phyloP scores from a whole-genome alignment of 2,329 filamentous ascomycete genomes.

The Chaetoscypha palmicola region DNA sequence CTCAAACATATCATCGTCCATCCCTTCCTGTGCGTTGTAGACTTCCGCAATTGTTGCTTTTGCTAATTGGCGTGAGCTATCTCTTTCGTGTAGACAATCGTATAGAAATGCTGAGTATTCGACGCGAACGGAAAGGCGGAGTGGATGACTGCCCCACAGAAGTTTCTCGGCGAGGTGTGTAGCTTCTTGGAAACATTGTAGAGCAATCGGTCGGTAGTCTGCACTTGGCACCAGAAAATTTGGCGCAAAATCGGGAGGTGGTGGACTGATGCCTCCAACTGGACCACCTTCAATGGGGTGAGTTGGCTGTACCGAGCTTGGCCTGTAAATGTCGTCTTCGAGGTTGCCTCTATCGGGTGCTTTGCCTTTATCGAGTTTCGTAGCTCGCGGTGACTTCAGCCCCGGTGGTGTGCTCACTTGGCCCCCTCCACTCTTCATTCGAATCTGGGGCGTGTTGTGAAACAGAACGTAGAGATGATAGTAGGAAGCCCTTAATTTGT shows the following conservation, averaged over 20 bases:
- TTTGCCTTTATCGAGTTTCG: constrained; percentile 29
- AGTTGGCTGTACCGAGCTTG: constrained; percentile 29
- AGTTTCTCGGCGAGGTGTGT: constrained; percentile 65
- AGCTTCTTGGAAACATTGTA: constrained; percentile 73
- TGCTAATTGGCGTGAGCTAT: constrained; percentile 68
- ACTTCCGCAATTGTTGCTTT: constrained; percentile 82
- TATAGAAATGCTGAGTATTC: constrained; percentile 92
- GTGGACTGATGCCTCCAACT: constrained; percentile 39
- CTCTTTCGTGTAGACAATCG: constrained; percentile 80
- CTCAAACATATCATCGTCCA: constrained; percentile 92
- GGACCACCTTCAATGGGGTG: constrained; percentile 36
- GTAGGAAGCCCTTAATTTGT: constrained; percentile 89
- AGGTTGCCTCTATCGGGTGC: constrained; percentile 21
- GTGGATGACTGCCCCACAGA: constrained; percentile 80
- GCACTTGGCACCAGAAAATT: constrained; percentile 73
- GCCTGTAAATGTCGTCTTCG: constrained; percentile 18
- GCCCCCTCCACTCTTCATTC: constrained; percentile 17
- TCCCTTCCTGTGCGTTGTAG: constrained; percentile 82
- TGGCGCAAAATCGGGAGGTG: constrained; percentile 40
- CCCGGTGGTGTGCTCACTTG: constrained; percentile 35
- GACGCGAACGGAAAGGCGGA: constrained; percentile 82
- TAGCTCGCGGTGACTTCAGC: constrained; percentile 24
- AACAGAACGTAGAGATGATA: constrained; percentile 97
- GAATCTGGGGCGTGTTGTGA: constrained; percentile 77
- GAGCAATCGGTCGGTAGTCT: constrained; percentile 78